Evolutionary conservation across 2,329 filamentous ascomycete genomes (phyloP).

Genomic region (Pseudopyricularia javanii): DNA sequence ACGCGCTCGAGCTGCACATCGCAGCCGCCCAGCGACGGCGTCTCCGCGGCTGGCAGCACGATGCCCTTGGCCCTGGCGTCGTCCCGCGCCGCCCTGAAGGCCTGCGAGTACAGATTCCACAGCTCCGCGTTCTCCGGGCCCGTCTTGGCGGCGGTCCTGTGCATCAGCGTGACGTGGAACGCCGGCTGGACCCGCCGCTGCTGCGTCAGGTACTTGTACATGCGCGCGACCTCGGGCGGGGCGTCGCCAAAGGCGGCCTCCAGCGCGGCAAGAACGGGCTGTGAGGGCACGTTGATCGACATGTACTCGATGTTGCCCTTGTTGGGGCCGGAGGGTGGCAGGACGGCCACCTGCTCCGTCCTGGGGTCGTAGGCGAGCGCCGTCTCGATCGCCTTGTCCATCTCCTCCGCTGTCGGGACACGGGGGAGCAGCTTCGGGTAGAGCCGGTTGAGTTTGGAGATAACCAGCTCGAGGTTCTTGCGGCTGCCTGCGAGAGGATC

Average conservation of each 20-base stretch:
- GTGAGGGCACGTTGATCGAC: conserved; percentile 31
- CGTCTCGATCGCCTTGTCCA: conserved; percentile 67
- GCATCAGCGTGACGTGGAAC: conserved; percentile 92
- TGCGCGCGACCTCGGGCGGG: conserved; percentile 38
- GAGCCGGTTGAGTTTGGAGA: conserved; percentile 57
- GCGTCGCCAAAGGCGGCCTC: conserved; percentile 55
- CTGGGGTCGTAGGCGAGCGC: conserved; percentile 65
- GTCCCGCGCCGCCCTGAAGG: conserved; percentile 1
- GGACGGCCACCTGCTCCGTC: conserved; percentile 19
- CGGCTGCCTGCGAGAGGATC: conserved; percentile 68
- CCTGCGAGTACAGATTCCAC: conserved; percentile 61
- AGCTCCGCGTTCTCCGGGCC: conserved; percentile 49
- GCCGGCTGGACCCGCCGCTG: conserved; percentile 64
- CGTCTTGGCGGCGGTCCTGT: conserved; percentile 41
- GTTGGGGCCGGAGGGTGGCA: conserved; percentile 21
- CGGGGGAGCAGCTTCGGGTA: conserved; percentile 67
- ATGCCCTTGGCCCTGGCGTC: conserved; percentile 12
- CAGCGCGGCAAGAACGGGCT: conserved; percentile 40
- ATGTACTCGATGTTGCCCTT: conserved; percentile 44
- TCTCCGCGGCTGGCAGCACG: background rate
- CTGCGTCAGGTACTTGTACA: conserved; percentile 67
- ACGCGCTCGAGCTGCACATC: conserved; percentile 55
- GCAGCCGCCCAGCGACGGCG: conserved; percentile 49
- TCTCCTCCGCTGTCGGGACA: conserved; percentile 58
- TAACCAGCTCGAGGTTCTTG: conserved; percentile 70